A percentile compares a stretch with the other conserved stretches of the same genome.
phyloP scores from a whole-genome alignment of 192 early-diverging fungal species.

The Backusella morwellensis region DNA sequence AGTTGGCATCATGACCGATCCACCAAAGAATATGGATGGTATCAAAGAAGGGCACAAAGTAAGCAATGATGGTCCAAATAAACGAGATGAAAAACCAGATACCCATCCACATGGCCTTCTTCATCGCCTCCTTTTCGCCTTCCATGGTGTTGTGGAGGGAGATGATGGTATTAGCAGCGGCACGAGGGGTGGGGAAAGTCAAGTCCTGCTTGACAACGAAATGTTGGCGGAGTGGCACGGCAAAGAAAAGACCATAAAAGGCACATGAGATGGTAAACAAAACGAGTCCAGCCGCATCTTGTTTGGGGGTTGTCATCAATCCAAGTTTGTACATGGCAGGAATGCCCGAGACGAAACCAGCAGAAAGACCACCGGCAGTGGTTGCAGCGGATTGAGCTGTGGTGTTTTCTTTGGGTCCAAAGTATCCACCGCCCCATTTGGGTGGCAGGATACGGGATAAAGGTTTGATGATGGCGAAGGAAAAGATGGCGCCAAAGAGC shows the following conservation, averaged over 20 bases:
- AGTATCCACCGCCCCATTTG: slow-evolving; percentile 47
- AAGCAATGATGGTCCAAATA: slow-evolving; percentile 49
- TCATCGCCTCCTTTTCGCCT: slow-evolving; percentile 47
- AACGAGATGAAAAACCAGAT: slow-evolving; percentile 42
- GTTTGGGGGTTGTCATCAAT: slow-evolving; percentile 45
- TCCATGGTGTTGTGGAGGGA: slow-evolving; percentile 48
- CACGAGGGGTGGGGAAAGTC: slow-evolving; percentile 66
- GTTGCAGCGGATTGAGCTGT: slow-evolving; percentile 70
- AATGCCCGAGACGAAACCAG: slow-evolving; percentile 62
- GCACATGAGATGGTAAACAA: slow-evolving; percentile 57
- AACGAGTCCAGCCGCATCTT: slow-evolving; percentile 51
- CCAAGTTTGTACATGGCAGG: slow-evolving; percentile 70
- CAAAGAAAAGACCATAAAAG: slow-evolving; percentile 74
- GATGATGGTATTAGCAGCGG: slow-evolving; percentile 61
- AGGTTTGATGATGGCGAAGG: slow-evolving; percentile 60
- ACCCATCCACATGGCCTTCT: slow-evolving; percentile 51
- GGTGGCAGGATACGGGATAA: slow-evolving; percentile 37
- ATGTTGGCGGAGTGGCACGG: slow-evolving; percentile 62
- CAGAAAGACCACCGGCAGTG: slow-evolving; percentile 62
- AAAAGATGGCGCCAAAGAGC: slow-evolving; percentile 55
- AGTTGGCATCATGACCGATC: slow-evolving; percentile 45
- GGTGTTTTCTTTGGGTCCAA: slow-evolving; percentile 69
- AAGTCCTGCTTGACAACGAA: slow-evolving; percentile 68
- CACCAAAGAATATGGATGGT: slow-evolving; percentile 49
- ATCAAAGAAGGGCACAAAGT: slow-evolving; percentile 46